Percentiles rank a stretch among this genome's conserved stretches.
phyloP scores from a whole-genome alignment of 1,284 basidiomycete species.

The Tetrapyrgos nigripes region DNA sequence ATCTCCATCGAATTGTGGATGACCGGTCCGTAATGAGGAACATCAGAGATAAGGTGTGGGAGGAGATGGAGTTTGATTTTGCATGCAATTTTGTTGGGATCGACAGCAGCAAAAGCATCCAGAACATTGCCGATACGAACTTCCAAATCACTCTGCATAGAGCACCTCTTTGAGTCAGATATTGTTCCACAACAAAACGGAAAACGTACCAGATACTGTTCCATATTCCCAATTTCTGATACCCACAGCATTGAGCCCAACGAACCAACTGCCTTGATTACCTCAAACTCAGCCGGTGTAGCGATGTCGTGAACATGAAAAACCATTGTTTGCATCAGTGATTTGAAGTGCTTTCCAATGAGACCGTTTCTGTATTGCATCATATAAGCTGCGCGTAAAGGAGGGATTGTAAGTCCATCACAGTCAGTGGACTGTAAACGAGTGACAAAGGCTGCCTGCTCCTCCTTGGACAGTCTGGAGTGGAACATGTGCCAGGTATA shows the following conservation, averaged over 20 bases:
- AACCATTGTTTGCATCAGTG: constrained; percentile 36
- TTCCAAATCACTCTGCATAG: constrained; percentile 34
- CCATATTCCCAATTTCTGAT: constrained; percentile 39
- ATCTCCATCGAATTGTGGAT: constrained; percentile 39
- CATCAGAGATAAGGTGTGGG: constrained; percentile 37
- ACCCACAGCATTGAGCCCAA: constrained; percentile 39
- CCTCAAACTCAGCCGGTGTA: constrained; percentile 16
- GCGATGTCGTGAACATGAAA: constrained; percentile 43
- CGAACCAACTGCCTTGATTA: constrained; percentile 35
- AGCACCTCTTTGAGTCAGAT: not conserved
- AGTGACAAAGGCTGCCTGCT: constrained; percentile 26
- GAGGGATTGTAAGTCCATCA: constrained; percentile 36
- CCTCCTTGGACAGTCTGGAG: constrained; percentile 25
- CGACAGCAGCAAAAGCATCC: constrained; percentile 32
- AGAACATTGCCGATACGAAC: constrained; percentile 38
- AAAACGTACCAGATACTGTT: constrained; percentile 38
- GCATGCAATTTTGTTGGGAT: constrained; percentile 37
- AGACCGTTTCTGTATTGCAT: constrained; percentile 44
- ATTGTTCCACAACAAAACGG: constrained; percentile 22
- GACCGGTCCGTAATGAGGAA: constrained; percentile 40
- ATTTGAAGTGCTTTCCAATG: constrained; percentile 49
- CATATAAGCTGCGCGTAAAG: constrained; percentile 42
- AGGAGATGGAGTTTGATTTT: constrained; percentile 47
- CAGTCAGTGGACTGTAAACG: constrained; percentile 37
- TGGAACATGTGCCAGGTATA: constrained; percentile 42